These are phyloP conservation scores for Betula pendula DNA, from an alignment of 306 rosid species.

Conservation along the genomic window DNA sequence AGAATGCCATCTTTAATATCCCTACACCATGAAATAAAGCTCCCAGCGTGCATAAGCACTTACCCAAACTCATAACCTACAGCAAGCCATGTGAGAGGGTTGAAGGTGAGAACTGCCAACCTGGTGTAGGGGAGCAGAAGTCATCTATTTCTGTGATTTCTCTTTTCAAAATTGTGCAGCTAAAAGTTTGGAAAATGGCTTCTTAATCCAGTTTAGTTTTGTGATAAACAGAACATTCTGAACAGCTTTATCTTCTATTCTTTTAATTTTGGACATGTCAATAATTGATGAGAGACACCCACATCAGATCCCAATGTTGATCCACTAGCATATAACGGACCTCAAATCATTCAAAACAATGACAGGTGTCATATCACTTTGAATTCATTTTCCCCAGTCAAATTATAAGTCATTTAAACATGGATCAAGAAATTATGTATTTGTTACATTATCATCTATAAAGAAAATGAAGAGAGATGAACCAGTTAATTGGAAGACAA, in stretches of 20 bases:
- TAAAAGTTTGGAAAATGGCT: neutral
- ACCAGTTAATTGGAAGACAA: constrained; percentile 19
- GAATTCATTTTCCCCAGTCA: neutral
- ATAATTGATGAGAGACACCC: neutral
- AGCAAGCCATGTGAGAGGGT: neutral
- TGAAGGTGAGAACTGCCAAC: neutral
- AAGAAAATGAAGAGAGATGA: neutral
- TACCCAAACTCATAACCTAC: neutral
- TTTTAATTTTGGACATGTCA: neutral
- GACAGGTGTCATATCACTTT: neutral
- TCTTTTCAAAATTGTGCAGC: neutral
- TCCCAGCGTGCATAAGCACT: neutral
- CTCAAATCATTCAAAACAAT: neutral
- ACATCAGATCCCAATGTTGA: neutral
- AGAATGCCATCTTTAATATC: neutral
- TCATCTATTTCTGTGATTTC: neutral
- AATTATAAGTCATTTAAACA: neutral
- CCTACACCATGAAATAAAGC: neutral
- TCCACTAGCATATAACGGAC: neutral
- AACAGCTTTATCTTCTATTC: constrained; percentile 1
- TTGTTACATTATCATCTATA: neutral
- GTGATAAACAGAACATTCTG: neutral
- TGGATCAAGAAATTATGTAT: constrained; percentile 6
- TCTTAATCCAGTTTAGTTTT: neutral
- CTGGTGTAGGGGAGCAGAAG: neutral